phyloP scores from a whole-genome alignment of 257 asterid species.

The Asclepias syriaca region DNA sequence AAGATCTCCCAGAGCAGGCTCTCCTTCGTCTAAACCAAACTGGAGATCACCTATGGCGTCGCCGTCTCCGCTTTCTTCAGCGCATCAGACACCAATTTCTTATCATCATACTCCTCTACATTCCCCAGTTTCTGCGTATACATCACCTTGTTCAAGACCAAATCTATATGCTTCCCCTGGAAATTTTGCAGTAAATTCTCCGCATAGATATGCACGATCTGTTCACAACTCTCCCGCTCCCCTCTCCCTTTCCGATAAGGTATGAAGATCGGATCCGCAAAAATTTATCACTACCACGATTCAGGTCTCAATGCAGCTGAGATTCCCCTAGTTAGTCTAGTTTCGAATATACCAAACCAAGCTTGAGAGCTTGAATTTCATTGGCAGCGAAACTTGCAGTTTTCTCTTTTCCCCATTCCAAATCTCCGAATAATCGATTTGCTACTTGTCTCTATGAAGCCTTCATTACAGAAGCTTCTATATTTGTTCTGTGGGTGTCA shows the following conservation, averaged over 20 bases:
- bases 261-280: constrained; percentile 5
- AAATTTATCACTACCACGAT: not conserved
- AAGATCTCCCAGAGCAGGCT: constrained; percentile 33
- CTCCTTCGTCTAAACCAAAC: constrained; percentile 7
- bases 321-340: not conserved
- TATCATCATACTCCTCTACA: constrained; percentile 33
- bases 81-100: constrained; percentile 28
- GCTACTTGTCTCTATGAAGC: not conserved
- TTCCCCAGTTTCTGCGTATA: constrained; percentile 36
- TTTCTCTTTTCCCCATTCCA: not conserved
- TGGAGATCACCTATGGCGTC: constrained; percentile 28
- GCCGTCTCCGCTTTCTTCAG: constrained; percentile 22
- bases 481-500: not conserved
- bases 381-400: not conserved
- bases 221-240: constrained; percentile 18
- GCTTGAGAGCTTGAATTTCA: not conserved
- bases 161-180: constrained; percentile 27
- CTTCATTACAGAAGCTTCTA: not conserved
- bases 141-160: constrained; percentile 26
- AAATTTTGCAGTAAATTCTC: constrained; percentile 16
- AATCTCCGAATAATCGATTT: not conserved
- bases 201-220: constrained; percentile 15
- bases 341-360: not conserved
- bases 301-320: not conserved
- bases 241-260: constrained; percentile 22